Percentiles rank a stretch among this genome's conserved stretches.
Conservation (phyloP, 1,284 basidiomycete genomes). For the Ustilago trichophora region DNA sequence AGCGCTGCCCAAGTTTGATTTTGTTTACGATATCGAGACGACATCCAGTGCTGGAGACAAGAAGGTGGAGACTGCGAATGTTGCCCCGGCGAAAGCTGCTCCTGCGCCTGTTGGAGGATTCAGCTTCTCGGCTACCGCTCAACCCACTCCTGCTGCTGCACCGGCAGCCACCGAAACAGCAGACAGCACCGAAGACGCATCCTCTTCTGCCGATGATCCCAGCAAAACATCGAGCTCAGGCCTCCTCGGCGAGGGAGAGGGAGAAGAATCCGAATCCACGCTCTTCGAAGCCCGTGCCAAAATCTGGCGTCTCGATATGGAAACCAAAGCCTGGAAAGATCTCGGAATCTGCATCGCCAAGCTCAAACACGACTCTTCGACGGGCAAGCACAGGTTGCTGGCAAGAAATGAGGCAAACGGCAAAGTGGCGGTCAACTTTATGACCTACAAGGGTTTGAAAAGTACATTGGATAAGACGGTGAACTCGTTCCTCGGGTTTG, state of each 20-base stretch:
- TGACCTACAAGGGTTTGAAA: conserved; percentile 46
- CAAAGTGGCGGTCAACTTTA: conserved; percentile 58
- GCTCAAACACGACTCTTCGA: conserved; percentile 49
- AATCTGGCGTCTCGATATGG: conserved; percentile 54
- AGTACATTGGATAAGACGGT: conserved; percentile 46
- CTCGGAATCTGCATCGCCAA: conserved; percentile 57
- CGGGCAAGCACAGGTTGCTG: conserved; percentile 46
- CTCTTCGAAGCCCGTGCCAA: conserved; percentile 53
- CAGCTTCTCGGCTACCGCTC: not conserved
- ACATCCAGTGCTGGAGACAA: not conserved
- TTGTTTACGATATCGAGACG: conserved; percentile 35
- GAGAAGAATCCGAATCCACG: conserved; percentile 57
- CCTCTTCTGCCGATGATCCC: conserved; percentile 7
- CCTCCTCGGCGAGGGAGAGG: conserved; percentile 54
- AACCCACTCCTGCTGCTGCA: not conserved
- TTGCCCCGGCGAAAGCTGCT: not conserved
- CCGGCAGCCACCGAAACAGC: not conserved
- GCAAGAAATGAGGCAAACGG: conserved; percentile 62
- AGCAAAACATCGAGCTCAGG: conserved; percentile 28
- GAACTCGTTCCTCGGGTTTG: conserved; percentile 54
- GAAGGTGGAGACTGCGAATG: not conserved
- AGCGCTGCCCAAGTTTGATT: conserved; percentile 38
- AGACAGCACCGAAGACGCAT: not conserved
- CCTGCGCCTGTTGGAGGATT: not conserved
- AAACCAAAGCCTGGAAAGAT: conserved; percentile 53